Percentiles rank a stretch among this genome's conserved stretches.
Conservation (phyloP, 371 early-diverging fungal species). For the Apophysomyces ossiformis region DNA sequence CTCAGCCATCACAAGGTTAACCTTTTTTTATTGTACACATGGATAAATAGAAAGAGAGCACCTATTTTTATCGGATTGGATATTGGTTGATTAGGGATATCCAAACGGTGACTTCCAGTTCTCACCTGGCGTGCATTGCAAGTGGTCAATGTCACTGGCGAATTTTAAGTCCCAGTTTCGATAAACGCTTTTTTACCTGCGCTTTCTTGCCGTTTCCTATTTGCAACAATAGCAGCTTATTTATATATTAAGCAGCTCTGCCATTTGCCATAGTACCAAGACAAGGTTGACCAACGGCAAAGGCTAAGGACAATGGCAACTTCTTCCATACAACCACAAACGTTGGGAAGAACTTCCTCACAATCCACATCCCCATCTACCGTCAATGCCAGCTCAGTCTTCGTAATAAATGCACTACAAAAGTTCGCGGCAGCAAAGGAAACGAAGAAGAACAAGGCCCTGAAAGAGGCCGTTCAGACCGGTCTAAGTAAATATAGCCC, state of each 20-base stretch:
- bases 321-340: slow-evolving; percentile 33
- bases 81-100: too few species aligned
- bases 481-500: slow-evolving; percentile 39
- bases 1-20: too few species aligned
- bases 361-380: slow-evolving; percentile 28
- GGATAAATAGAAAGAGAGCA: too few species aligned
- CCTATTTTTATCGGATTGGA: too few species aligned
- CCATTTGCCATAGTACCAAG: background rate
- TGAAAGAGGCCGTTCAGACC: slow-evolving; percentile 52
- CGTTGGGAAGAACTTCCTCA: slow-evolving; percentile 23
- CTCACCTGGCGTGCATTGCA: too few species aligned
- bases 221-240: background rate
- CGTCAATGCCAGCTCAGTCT: slow-evolving; percentile 56
- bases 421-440: slow-evolving; percentile 62
- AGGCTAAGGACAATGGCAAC: slow-evolving; percentile 25
- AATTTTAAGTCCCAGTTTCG: background rate
- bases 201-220: background rate
- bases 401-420: slow-evolving; percentile 71
- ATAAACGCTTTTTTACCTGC: background rate
- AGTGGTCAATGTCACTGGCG: too few species aligned
- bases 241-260: background rate
- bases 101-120: too few species aligned
- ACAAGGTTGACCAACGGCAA: slow-evolving; percentile 2
- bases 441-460: slow-evolving; percentile 53
- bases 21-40: too few species aligned